Percentiles rank a stretch among this genome's conserved stretches.
Evolutionary conservation across 2,329 filamentous ascomycete genomes (phyloP).

Genomic region (Tympanopsis confertula): DNA sequence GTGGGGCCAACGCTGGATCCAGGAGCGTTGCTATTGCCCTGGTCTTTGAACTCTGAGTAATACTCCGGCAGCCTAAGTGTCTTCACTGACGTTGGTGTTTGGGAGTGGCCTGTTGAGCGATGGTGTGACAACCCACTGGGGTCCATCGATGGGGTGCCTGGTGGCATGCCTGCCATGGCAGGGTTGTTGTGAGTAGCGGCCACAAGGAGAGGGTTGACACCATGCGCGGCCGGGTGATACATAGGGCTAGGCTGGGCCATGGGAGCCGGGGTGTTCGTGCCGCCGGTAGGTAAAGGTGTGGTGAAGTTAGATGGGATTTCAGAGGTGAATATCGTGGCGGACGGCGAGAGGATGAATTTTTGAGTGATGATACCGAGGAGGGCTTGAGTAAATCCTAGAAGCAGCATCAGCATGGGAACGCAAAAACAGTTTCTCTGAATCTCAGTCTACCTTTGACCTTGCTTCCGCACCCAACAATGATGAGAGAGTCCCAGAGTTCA

Average conservation of each 20-base stretch:
- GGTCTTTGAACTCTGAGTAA: conserved; percentile 55
- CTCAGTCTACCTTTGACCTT: conserved; percentile 46
- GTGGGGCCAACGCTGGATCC: background rate
- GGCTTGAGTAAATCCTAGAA: conserved; percentile 49
- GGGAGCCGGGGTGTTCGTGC: conserved; percentile 47
- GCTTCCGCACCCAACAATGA: conserved; percentile 52
- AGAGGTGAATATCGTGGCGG: conserved; percentile 56
- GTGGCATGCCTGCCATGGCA: conserved; percentile 14
- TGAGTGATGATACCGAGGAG: conserved; percentile 40
- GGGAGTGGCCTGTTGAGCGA: conserved; percentile 44
- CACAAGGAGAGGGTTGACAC: conserved; percentile 51
- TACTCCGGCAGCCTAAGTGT: conserved; percentile 52
- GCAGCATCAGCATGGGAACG: conserved; percentile 3
- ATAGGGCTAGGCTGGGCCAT: conserved; percentile 10
- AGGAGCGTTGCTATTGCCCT: conserved; percentile 13
- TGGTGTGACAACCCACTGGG: conserved; percentile 23
- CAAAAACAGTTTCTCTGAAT: background rate
- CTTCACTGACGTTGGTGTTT: conserved; percentile 52
- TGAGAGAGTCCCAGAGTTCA: conserved; percentile 52
- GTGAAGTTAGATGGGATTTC: conserved; percentile 55
- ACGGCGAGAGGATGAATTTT: conserved; percentile 53
- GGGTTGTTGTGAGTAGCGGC: conserved; percentile 33
- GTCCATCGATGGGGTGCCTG: conserved; percentile 2
- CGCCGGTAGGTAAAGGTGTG: conserved; percentile 50
- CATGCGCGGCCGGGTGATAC: conserved; percentile 26